phyloP scores from a whole-genome alignment of 345 rosid species.

The Lepidium aucheri region DNA sequence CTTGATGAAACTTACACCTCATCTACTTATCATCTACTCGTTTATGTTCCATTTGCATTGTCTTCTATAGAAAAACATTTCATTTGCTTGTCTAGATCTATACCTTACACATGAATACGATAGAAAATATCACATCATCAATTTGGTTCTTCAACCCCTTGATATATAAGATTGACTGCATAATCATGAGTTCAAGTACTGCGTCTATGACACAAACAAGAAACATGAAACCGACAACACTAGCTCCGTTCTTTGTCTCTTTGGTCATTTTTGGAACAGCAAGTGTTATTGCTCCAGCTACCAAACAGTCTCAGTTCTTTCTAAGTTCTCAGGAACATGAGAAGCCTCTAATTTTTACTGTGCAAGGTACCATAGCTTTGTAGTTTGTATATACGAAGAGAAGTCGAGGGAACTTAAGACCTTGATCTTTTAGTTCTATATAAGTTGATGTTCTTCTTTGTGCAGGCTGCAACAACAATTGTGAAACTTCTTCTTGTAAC shows the following conservation, averaged over 20 bases:
- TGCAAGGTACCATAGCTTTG: constrained; percentile 1
- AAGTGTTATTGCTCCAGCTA: neutral
- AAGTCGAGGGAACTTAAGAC: neutral
- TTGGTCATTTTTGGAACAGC: constrained; percentile 3
- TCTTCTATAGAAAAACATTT: neutral
- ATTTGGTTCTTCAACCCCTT: neutral
- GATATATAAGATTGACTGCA: neutral
- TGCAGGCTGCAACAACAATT: constrained; percentile 71
- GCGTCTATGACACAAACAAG: neutral
- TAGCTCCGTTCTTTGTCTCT: neutral
- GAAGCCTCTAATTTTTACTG: neutral
- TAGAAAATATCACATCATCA: neutral
- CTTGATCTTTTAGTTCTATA: neutral
- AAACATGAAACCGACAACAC: constrained; percentile 11
- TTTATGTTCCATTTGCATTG: constrained; percentile 15
- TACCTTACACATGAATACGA: neutral
- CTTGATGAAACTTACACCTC: neutral
- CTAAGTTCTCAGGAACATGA: neutral
- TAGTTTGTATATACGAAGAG: neutral
- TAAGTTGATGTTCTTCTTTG: neutral
- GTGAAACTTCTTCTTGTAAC: constrained; percentile 68
- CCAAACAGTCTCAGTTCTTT: neutral
- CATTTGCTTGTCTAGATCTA: constrained; percentile 4
- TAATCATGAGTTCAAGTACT: constrained; percentile 3
- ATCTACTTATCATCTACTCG: constrained; percentile 18